Evolutionary conservation across 768 basidiomycete genomes (phyloP).

Genomic region (Coprinopsis marcescibilis): DNA sequence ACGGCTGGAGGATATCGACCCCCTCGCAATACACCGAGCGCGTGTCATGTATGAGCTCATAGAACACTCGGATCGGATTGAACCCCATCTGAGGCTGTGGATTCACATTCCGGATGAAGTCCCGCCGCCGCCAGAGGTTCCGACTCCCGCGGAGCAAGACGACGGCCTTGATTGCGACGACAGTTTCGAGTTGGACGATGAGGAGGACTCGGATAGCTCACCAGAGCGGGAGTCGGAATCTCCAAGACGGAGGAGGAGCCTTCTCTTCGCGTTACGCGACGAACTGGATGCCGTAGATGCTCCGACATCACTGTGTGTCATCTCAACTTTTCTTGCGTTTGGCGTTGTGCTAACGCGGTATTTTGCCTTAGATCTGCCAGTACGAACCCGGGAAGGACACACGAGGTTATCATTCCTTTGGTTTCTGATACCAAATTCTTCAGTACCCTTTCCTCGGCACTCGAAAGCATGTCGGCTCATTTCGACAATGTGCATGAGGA

Average conservation of each 20-base stretch:
- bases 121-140: not conserved
- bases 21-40: conserved; percentile 9
- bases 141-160: conserved; percentile 12
- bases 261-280: conserved; percentile 3
- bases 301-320: conserved; percentile 1
- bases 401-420: conserved; percentile 72
- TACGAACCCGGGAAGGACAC: conserved; percentile 1
- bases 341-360: not conserved
- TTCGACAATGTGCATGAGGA: conserved; percentile 43
- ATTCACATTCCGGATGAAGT: conserved; percentile 22
- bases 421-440: conserved; percentile 80
- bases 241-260: not conserved
- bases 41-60: conserved; percentile 55
- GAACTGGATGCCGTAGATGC: conserved; percentile 1
- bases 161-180: conserved; percentile 8
- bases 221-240: not conserved
- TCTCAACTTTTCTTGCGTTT: conserved; percentile 14
- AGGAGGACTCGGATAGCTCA: conserved; percentile 5
- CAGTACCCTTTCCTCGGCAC: conserved; percentile 55
- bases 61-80: conserved; percentile 38
- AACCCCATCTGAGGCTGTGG: conserved; percentile 54
- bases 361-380: not conserved
- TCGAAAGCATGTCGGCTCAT: conserved; percentile 48
- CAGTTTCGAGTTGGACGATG: conserved; percentile 4
- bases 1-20: conserved; percentile 4